Base-by-base conservation (phyloP, 1,284 basidiomycete species). In the Microbotryum saponariae region DNA sequence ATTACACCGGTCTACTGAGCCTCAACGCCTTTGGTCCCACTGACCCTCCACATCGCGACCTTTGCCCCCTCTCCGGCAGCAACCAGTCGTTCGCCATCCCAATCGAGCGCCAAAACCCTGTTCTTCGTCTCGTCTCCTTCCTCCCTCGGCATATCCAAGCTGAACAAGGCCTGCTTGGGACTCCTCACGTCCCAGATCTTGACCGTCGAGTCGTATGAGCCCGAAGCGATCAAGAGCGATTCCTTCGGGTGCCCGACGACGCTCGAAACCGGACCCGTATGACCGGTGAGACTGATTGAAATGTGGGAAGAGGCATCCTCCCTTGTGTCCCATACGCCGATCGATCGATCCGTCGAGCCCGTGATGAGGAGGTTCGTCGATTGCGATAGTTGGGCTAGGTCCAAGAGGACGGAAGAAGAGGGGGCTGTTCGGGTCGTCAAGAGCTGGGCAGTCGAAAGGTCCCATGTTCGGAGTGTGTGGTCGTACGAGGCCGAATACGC, bases 141-240 rank as follows among this genome's bases (percentile, higher is more conserved):
- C 55, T 74, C 72, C 42, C 49, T 51, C 60, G 69, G 57, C 70
- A 69, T 51, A 12, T 62, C 59, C 29, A 74, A 57, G 9, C 64
- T 70, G 74, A 93, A 89, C 63, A 81, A 66, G 7, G 77, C 80
- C 82, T 69, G 85, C 79, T 74, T 79, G 21, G 78, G 78, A 31
- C 76, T 77, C 44, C 91, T 80, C 31, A 91, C 76, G 74, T 97
- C 92, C 91, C 91, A 96, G 21, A 96, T 78, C 29, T 90, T 82
- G 3, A 87, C 84, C 1, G 85, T 78, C 44, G 90, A 89, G 65
- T 91, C 88, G 73, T 92, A 91, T 0, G 86, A 85, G 2, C 89
- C 91, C 1, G 84, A 87, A 9, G 87, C 80, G 21, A 92, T 79
- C 67, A 89, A 88, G 70, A 87, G 79, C 29, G 77, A 79, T 21